Evolutionary conservation across 495 filamentous ascomycete species (phyloP), one percentile per base, ranked within the genome.

Genomic region (Penicillium salamii): DNA sequence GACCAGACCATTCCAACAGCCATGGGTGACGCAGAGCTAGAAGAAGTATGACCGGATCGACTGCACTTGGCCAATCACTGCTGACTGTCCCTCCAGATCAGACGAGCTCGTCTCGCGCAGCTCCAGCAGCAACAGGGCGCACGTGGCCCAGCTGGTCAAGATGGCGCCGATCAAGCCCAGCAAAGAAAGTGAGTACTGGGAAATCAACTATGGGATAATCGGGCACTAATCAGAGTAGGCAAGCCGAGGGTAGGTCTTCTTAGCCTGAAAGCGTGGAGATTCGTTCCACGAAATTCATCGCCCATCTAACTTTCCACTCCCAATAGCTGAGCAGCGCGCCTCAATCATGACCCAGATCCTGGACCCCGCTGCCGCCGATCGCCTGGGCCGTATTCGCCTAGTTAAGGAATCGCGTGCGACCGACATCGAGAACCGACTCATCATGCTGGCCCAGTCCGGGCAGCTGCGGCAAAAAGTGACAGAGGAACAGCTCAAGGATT

Each of bases 321-420:
- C 36, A 14, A 14, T 41, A 73, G 65, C 63, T 32, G 72, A 78
- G 36, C 68, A 62, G 21, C 88, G 92, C 49, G 71, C 85, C 63
- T 75, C 84, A 23, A 87, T 96, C 55, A 82, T 98, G 44, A 79
- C 77, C 55, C 93, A 97, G 63, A 96, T 98, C 78, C 89, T 97
- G 46, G 82, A 88, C 51, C 92, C 95, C 61, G 90, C 90, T 61
- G 95, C 93, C 17, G 87, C 89, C 44, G 93, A 98, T 71, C 87
- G 93, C 13, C 78, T 98, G 8, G 90, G 89, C 38, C 88, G 95
- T 50, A 97, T 98, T 70, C 88, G 91, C 12, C 83, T 98, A 47
- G 93, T 97, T 48, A 97, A 97, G 69, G 91, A 91, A 65, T 85
- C 85, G 45, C 89, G 95, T 58, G 93, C 93, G 28, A 77, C 77